Evolutionary conservation across 306 rosid species (phyloP).

Genomic region (Prinsepia uniflora): DNA sequence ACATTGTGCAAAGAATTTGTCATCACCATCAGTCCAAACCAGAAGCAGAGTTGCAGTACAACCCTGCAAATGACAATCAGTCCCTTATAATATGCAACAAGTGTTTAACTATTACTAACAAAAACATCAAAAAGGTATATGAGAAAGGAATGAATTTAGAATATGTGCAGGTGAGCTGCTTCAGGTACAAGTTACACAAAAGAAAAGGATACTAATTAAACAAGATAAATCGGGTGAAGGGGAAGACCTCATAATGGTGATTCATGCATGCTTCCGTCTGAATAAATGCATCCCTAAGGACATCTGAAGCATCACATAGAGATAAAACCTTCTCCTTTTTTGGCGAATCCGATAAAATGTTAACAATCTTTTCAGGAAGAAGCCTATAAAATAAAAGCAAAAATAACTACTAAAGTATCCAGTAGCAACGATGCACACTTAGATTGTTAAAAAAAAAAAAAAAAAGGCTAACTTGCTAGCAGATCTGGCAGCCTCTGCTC

Average conservation of each 20-base stretch:
- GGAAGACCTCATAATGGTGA: conserved; percentile 78
- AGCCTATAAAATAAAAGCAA: conserved; percentile 49
- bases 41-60: conserved; percentile 97
- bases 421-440: conserved; percentile 22
- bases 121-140: neutral
- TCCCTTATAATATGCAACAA: conserved; percentile 18
- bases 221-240: conserved; percentile 4
- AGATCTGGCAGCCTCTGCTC: conserved; percentile 82
- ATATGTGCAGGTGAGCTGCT: neutral
- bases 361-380: conserved; percentile 67
- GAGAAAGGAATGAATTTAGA: conserved; percentile 1
- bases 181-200: neutral
- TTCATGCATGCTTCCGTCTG: conserved; percentile 73
- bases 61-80: conserved; percentile 59
- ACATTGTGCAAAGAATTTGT: conserved; percentile 77
- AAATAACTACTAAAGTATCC: conserved; percentile 17
- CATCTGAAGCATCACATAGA: conserved; percentile 74
- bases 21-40: conserved; percentile 66
- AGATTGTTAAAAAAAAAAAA: conserved; percentile 27
- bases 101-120: neutral
- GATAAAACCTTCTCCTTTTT: conserved; percentile 70
- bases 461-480: conserved; percentile 85
- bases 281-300: conserved; percentile 83
- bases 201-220: neutral
- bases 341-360: conserved; percentile 67